phyloP scores from a whole-genome alignment of 2,329 filamentous ascomycete species.

The Beauveria australis region DNA sequence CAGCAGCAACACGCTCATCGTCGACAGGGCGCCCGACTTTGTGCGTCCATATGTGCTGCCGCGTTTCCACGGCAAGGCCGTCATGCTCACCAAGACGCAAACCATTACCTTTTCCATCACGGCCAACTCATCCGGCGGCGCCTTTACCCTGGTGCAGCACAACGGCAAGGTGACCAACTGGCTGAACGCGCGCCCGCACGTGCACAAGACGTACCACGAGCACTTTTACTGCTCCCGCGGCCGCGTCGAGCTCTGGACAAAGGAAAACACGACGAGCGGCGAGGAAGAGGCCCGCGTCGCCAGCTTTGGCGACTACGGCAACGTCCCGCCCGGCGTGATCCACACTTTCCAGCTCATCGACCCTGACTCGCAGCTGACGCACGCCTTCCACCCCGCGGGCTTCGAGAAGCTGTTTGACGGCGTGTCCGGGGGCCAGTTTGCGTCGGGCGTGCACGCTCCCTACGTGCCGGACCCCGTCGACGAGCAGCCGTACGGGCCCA shows the following conservation, averaged over 20 bases:
- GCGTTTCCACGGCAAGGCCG: slow-evolving; percentile 16
- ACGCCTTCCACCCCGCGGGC: slow-evolving; percentile 18
- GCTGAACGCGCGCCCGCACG: slow-evolving; percentile 16
- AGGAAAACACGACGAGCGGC: slow-evolving; percentile 11
- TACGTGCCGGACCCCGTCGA: slow-evolving; percentile 13
- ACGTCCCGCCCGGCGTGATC: slow-evolving; percentile 14
- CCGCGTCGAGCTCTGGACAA: slow-evolving; percentile 16
- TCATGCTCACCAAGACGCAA: slow-evolving; percentile 16
- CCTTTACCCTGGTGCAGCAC: slow-evolving; percentile 18
- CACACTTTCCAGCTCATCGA: slow-evolving; percentile 19
- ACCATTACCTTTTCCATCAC: slow-evolving; percentile 18
- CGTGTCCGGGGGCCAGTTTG: slow-evolving; percentile 12
- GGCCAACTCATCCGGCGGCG: slow-evolving; percentile 16
- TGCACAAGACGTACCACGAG: slow-evolving; percentile 14
- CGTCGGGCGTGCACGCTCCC: slow-evolving; percentile 11
- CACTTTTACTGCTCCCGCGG: slow-evolving; percentile 18
- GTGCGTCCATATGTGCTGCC: slow-evolving; percentile 19
- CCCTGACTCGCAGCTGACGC: slow-evolving; percentile 17
- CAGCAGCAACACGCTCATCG: slow-evolving; percentile 7
- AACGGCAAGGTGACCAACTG: slow-evolving; percentile 13
- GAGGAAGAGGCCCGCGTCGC: slow-evolving; percentile 16
- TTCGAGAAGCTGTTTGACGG: slow-evolving; percentile 17
- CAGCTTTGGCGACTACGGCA: slow-evolving; percentile 17
- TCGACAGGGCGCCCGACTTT: slow-evolving; percentile 15
- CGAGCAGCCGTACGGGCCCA: slow-evolving; percentile 13